phyloP scores from a whole-genome alignment of 2,329 filamentous ascomycete species.

The Pseudopyricularia javanii region DNA sequence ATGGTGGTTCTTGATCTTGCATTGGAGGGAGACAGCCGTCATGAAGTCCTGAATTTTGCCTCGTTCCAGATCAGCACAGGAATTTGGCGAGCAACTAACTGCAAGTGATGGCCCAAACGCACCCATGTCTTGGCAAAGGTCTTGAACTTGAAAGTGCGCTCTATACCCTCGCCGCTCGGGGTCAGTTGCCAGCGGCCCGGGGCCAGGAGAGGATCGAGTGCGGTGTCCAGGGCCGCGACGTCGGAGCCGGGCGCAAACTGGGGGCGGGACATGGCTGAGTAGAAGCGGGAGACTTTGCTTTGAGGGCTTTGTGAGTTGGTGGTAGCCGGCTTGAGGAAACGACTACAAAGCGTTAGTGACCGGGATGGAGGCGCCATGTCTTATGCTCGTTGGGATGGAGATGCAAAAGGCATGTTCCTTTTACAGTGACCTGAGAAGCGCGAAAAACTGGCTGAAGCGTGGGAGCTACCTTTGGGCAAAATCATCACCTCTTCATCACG shows the following conservation, averaged over 20 bases:
- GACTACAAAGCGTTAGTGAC: no score
- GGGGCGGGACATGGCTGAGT: background rate
- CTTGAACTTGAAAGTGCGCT: constrained; percentile 51
- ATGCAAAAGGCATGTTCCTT: no score
- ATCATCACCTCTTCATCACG: no score
- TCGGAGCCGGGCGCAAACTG: constrained; percentile 34
- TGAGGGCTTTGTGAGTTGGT: background rate
- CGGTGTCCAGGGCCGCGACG: constrained; percentile 18
- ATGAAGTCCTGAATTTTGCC: constrained; percentile 67
- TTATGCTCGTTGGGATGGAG: no score
- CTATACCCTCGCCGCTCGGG: constrained; percentile 38
- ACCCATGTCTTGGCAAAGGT: constrained; percentile 56
- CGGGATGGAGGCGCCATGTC: no score
- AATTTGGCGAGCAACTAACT: background rate
- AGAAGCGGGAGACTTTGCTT: background rate
- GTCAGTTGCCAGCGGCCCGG: constrained; percentile 37
- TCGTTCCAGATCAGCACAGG: no score
- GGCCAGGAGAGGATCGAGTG: constrained; percentile 22
- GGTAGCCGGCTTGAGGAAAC: background rate
- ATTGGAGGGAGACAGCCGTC: constrained; percentile 57
- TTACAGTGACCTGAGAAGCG: no score
- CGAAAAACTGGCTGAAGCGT: no score
- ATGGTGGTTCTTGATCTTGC: constrained; percentile 57
- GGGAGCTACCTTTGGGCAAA: no score
- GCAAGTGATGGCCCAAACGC: constrained; percentile 18